Evolutionary conservation across 2,329 filamentous ascomycete genomes (phyloP).

Genomic region (Ascochyta viciae-villosae): DNA sequence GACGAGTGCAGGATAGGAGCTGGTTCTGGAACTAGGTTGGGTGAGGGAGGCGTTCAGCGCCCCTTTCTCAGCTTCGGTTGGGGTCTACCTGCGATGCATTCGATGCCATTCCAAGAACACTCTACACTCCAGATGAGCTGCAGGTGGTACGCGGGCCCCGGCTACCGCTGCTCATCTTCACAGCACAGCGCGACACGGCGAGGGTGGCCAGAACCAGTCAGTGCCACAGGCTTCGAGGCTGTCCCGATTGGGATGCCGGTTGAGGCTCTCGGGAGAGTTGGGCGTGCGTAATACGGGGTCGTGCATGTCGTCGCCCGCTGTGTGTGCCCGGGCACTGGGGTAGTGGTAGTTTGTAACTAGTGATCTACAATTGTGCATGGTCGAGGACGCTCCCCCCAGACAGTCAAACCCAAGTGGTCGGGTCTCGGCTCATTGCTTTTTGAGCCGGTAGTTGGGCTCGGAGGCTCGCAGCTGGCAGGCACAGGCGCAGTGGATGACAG

Average conservation of each 20-base stretch:
- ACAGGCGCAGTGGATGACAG: background rate
- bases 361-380: conserved; percentile 17
- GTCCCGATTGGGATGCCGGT: conserved; percentile 1
- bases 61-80: conserved; percentile 8
- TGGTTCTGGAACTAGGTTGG: background rate
- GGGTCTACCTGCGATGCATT: conserved; percentile 7
- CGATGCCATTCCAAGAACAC: conserved; percentile 1
- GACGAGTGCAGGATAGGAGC: background rate
- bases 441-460: background rate
- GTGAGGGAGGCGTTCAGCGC: background rate
- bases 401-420: conserved; percentile 12
- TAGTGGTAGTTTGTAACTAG: conserved; percentile 12
- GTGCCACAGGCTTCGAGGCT: conserved; percentile 10
- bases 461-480: background rate
- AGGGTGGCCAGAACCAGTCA: conserved; percentile 1
- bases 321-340: conserved; percentile 8
- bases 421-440: conserved; percentile 17
- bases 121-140: conserved; percentile 3
- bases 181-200: conserved; percentile 6
- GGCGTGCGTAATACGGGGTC: background rate
- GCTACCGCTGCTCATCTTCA: conserved; percentile 1
- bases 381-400: conserved; percentile 5
- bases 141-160: conserved; percentile 6
- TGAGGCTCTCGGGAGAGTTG: conserved; percentile 18
- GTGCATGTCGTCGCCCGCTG: conserved; percentile 5